Conservation (phyloP, 1,284 basidiomycete genomes). For the Gymnopus androsaceus region DNA sequence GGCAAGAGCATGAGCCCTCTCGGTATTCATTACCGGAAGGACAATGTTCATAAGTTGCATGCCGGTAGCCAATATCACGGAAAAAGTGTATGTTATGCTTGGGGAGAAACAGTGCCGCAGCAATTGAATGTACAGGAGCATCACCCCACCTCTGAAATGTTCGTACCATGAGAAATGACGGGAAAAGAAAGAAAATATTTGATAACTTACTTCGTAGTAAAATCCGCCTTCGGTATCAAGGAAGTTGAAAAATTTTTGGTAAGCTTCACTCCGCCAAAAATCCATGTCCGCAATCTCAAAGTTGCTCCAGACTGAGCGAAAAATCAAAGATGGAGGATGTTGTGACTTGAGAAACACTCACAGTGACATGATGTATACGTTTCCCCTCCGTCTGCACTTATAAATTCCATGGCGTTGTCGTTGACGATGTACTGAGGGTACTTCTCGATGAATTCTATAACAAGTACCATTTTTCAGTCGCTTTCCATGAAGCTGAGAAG, state of each 20-base stretch:
- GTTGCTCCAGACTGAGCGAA: constrained; percentile 75
- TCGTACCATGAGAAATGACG: too few relatives aligned
- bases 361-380: constrained; percentile 83
- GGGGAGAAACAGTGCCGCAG: constrained; percentile 62
- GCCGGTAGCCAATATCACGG: constrained; percentile 61
- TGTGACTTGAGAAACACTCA: constrained; percentile 28
- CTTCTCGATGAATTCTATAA: constrained; percentile 63
- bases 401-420: constrained; percentile 75
- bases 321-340: not conserved
- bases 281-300: constrained; percentile 82
- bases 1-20: constrained; percentile 7
- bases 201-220: constrained; percentile 78
- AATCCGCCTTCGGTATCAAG: constrained; percentile 79
- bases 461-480: not conserved
- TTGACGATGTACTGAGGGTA: constrained; percentile 70
- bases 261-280: constrained; percentile 77
- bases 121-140: constrained; percentile 80
- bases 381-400: constrained; percentile 71
- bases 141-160: constrained; percentile 80
- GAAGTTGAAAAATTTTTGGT: constrained; percentile 75
- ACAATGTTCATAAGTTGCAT: constrained; percentile 25
- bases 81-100: constrained; percentile 73
- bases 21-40: not conserved
- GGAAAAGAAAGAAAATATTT: too few relatives aligned
- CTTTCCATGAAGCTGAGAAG: not conserved